phyloP scores from a whole-genome alignment of 2,329 filamentous ascomycete species.

The Sporothrix phasma region DNA sequence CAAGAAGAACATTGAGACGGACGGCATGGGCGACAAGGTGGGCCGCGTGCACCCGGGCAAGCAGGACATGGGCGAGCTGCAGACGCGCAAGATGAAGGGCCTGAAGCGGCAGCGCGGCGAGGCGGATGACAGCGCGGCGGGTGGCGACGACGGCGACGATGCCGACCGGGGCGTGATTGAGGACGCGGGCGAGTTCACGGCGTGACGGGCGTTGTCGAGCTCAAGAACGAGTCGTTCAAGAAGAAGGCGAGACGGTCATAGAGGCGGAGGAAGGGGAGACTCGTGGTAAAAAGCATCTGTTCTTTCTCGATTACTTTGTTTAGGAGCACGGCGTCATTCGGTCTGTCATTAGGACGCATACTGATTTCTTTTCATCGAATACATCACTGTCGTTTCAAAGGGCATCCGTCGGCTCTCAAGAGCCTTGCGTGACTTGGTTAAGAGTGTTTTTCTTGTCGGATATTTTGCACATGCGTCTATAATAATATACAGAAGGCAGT shows the following conservation, averaged over 20 bases:
- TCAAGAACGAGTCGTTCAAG: slow-evolving; percentile 27
- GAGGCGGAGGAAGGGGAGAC: neutral
- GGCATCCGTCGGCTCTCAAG: too few relatives aligned
- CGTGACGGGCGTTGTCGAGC: slow-evolving; percentile 11
- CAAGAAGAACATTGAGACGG: slow-evolving; percentile 95
- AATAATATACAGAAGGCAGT: neutral
- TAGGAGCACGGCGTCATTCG: slow-evolving; percentile 12
- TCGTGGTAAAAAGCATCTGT: neutral
- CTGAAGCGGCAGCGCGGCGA: slow-evolving; percentile 69
- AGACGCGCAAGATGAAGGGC: slow-evolving; percentile 99
- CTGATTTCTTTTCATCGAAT: neutral
- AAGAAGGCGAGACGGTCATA: slow-evolving; percentile 29
- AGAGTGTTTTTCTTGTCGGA: neutral
- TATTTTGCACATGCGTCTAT: neutral
- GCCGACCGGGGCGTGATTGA: slow-evolving; percentile 18
- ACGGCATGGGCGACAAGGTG: slow-evolving; percentile 91
- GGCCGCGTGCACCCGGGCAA: slow-evolving; percentile 84
- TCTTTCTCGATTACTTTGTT: slow-evolving; percentile 5
- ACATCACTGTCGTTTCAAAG: too few relatives aligned
- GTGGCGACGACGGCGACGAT: slow-evolving; percentile 18
- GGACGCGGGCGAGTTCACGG: slow-evolving; percentile 7
- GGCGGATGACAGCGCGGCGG: slow-evolving; percentile 27
- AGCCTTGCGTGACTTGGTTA: too few relatives aligned
- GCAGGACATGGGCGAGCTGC: slow-evolving; percentile 77
- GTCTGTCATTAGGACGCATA: neutral